Evolutionary conservation across 345 rosid genomes (phyloP).

Genomic region (Mangifera indica): DNA sequence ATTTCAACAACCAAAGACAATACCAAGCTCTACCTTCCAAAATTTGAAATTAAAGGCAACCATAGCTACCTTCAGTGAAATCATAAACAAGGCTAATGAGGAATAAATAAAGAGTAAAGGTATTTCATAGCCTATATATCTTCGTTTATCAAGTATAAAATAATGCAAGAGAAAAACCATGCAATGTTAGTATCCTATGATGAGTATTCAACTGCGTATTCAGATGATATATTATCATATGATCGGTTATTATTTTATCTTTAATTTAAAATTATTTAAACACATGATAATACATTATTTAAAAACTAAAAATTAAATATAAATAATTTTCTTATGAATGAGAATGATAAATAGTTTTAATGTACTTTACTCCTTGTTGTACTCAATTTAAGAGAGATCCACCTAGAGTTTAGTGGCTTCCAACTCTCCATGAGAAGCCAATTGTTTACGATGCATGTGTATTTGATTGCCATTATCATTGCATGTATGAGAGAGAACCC

Average conservation of each 20-base stretch:
- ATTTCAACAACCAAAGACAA: conserved; percentile 13
- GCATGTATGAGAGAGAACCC: conserved; percentile 13
- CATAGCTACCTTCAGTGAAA: conserved; percentile 3
- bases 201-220: too few species aligned
- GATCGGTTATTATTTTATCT: too few species aligned
- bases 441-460: conserved; percentile 22
- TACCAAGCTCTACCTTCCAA: too few species aligned
- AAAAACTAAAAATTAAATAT: too few species aligned
- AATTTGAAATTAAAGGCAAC: neutral
- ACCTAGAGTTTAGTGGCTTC: conserved; percentile 30
- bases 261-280: too few species aligned
- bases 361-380: neutral
- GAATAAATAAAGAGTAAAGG: neutral
- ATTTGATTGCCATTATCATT: neutral
- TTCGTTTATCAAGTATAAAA: neutral
- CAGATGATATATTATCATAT: too few species aligned
- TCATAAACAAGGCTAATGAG: neutral
- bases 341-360: neutral
- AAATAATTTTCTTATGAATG: too few species aligned
- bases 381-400: conserved; percentile 12
- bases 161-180: neutral
- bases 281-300: too few species aligned
- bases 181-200: too few species aligned
- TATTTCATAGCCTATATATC: neutral
- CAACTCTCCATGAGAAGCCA: conserved; percentile 18